Conservation (phyloP, 495 filamentous ascomycete genomes). For the Aspergillus affinis region DNA sequence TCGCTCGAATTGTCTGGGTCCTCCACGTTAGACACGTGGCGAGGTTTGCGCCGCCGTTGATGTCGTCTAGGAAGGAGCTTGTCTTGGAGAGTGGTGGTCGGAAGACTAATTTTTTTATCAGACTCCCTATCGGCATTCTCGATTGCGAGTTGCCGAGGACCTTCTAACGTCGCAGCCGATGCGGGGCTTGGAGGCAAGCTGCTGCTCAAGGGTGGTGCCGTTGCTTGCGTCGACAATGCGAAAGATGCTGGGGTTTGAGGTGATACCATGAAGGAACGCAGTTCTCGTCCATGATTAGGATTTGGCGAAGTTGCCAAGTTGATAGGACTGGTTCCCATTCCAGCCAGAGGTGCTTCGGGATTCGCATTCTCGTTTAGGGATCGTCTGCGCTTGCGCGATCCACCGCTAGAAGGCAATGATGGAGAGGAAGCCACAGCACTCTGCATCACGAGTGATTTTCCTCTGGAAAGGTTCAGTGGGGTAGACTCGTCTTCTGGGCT, state of each 20-base stretch:
- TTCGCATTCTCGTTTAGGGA: slow-evolving; percentile 22
- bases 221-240: slow-evolving; percentile 47
- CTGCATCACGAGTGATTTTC: slow-evolving; percentile 30
- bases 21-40: slow-evolving; percentile 19
- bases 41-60: slow-evolving; percentile 29
- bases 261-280: slow-evolving; percentile 9
- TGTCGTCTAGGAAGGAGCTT: slow-evolving; percentile 47
- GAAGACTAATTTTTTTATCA: slow-evolving; percentile 35
- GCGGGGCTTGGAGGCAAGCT: slow-evolving; percentile 26
- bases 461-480: slow-evolving; percentile 49
- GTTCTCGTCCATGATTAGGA: background rate
- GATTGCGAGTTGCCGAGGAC: slow-evolving; percentile 16
- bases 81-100: slow-evolving; percentile 49
- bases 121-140: slow-evolving; percentile 9
- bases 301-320: slow-evolving; percentile 15
- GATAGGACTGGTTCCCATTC: slow-evolving; percentile 22
- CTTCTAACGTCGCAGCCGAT: slow-evolving; percentile 22
- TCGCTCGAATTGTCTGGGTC: slow-evolving; percentile 35
- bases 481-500: slow-evolving; percentile 68
- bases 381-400: slow-evolving; percentile 42
- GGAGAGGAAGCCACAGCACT: slow-evolving; percentile 23
- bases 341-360: slow-evolving; percentile 23
- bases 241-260: slow-evolving; percentile 22
- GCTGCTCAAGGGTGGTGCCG: slow-evolving; percentile 54
- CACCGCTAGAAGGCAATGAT: slow-evolving; percentile 27